Base-by-base conservation (phyloP, 176 grass and related monocot genomes). In the Oryza australiensis region DNA sequence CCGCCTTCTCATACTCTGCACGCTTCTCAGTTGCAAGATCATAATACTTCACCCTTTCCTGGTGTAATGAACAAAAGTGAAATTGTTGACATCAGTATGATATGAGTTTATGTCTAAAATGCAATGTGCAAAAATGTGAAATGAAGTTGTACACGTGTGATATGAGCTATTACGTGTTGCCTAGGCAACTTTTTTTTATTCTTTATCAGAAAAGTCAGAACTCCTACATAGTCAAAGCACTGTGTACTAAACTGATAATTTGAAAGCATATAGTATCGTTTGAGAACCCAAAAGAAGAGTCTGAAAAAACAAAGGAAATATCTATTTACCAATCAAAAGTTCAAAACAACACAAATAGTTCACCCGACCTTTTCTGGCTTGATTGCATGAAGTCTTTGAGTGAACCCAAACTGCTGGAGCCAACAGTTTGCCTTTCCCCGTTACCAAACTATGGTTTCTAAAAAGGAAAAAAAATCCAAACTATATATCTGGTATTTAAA, bases 21-120 rank as follows among this genome's bases (percentile, higher is more conserved):
- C 95, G 84, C 80, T 94, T 95, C 82, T 93, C 84, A 0, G 92
- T 98, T 46, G 95, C 95, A 80, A 91, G 87, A 78, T 98, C 95
- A 77, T 94, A 98, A 64, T 98, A 94, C 69, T 86, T 79, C 63
- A 98, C 92, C 72, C 91, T 98, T 86, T 98, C 90, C 92, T 98
- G 22, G 82, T 68, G 59, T 29, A 79, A 71, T n/a, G 37, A 63
- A 74, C 27, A 49, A 37, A 22, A 22, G 18, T 37, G 40, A 71
- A 42, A 84, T 12, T 84, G 72, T 85, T 45, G 75, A 48, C 22
- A 59, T 43, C 33, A 34, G 28, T 37, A 23, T 22, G 59, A 38
- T 38, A 57, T 29, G 22, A 68, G 42, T 60, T 57, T 9, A n/a
- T 57, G 53, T 23, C 70, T 3, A 55, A 55, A 4, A 55, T 49